Percentiles rank a stretch among this genome's conserved stretches.
Evolutionary conservation across 345 rosid genomes (phyloP).

Genomic region (Carallia brachiata): DNA sequence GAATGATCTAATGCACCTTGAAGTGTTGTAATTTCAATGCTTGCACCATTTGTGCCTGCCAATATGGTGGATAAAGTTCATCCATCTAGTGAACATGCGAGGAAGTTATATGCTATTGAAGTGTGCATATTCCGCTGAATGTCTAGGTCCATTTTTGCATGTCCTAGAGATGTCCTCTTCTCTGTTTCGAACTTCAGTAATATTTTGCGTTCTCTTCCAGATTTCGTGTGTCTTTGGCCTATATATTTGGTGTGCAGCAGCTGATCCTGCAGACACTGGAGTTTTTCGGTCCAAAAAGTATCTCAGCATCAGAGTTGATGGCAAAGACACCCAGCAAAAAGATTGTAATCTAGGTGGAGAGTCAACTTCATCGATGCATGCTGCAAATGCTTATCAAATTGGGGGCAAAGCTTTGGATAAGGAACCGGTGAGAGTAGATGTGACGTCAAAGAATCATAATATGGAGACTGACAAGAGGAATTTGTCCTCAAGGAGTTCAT

Average conservation of each 20-base stretch:
- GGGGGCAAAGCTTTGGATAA: constrained; percentile 55
- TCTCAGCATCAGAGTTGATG: constrained; percentile 54
- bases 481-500: constrained; percentile 34
- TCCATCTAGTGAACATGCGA: not conserved
- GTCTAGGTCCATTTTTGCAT: not conserved
- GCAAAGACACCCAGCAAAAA: constrained; percentile 44
- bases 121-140: not conserved
- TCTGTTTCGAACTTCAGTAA: not conserved
- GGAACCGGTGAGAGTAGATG: constrained; percentile 31
- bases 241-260: constrained; percentile 30
- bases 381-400: constrained; percentile 39
- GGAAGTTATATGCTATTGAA: not conserved
- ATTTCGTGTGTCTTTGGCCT: constrained; percentile 26
- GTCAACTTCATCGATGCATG: constrained; percentile 52
- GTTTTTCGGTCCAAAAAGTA: constrained; percentile 45
- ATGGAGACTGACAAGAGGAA: constrained; percentile 35
- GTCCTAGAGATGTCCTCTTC: not conserved
- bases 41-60: not conserved
- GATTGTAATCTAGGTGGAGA: constrained; percentile 62
- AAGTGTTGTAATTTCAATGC: not conserved
- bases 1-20: not conserved
- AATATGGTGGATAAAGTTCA: not conserved
- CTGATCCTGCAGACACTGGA: constrained; percentile 30
- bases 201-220: constrained; percentile 13
- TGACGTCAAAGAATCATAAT: constrained; percentile 33